Evolutionary conservation across 805 yeast genomes (phyloP).

Genomic region (Lipomyces orientalis): DNA sequence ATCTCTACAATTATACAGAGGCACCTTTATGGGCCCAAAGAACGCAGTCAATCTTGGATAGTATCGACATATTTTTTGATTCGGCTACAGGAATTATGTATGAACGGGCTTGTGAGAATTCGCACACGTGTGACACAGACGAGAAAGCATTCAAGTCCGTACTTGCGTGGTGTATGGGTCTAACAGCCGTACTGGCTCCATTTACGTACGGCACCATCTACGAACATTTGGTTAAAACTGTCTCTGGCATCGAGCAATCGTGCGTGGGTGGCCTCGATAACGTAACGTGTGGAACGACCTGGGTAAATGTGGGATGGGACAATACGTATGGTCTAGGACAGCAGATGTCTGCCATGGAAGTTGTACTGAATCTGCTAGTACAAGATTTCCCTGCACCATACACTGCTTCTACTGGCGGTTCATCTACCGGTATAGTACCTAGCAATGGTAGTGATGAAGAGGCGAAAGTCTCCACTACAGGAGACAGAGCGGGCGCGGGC

Average conservation of each 20-base stretch:
- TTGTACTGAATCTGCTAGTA: constrained; percentile 48
- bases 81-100: constrained; percentile 59
- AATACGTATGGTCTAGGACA: constrained; percentile 83
- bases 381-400: constrained; percentile 50
- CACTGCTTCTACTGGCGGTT: constrained; percentile 44
- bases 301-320: constrained; percentile 73
- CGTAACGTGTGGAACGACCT: constrained; percentile 84
- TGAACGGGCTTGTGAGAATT: constrained; percentile 82
- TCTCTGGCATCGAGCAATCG: constrained; percentile 74
- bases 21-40: constrained; percentile 71
- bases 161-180: constrained; percentile 72
- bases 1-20: constrained; percentile 72
- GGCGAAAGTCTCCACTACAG: constrained; percentile 37
- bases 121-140: constrained; percentile 73
- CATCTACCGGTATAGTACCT: constrained; percentile 57
- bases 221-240: constrained; percentile 49
- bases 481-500: constrained; percentile 34
- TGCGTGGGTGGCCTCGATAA: constrained; percentile 90
- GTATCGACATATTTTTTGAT: constrained; percentile 57
- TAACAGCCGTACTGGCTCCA: constrained; percentile 76
- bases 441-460: constrained; percentile 18
- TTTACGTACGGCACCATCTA: constrained; percentile 46
- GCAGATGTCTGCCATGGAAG: constrained; percentile 84
- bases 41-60: constrained; percentile 59
- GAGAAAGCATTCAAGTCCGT: constrained; percentile 91